Evolutionary conservation across 2,329 filamentous ascomycete species (phyloP).

Genomic region (Thelonectria blattea): DNA sequence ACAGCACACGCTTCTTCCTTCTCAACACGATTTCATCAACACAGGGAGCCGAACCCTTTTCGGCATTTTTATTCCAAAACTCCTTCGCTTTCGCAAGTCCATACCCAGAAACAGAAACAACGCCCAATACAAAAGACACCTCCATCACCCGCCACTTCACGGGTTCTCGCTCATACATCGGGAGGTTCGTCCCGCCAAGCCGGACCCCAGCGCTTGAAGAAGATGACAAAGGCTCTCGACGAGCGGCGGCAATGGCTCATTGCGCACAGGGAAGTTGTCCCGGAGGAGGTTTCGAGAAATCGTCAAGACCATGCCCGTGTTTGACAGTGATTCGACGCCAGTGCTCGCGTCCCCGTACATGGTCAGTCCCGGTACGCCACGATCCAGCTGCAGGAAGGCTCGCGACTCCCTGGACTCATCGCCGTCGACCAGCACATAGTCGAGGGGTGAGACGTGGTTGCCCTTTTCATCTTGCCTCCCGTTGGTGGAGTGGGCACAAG

Average conservation of each 20-base stretch:
- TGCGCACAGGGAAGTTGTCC: constrained; percentile 28
- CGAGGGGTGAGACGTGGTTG: not conserved
- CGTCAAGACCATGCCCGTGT: constrained; percentile 21
- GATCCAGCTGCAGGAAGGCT: constrained; percentile 28
- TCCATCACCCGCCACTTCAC: not conserved
- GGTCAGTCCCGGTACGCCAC: constrained; percentile 26
- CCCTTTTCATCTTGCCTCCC: constrained; percentile 14
- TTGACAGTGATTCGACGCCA: constrained; percentile 28
- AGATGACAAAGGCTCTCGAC: constrained; percentile 31
- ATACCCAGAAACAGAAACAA: not conserved
- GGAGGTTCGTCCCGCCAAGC: constrained; percentile 8
- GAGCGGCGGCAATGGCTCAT: constrained; percentile 31
- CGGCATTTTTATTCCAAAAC: constrained; percentile 25
- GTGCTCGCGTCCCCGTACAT: constrained; percentile 18
- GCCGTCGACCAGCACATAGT: constrained; percentile 28
- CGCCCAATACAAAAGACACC: not conserved
- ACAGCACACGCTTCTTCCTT: not conserved
- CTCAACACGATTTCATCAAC: not conserved
- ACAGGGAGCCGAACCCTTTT: not conserved
- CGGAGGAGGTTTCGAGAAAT: constrained; percentile 27
- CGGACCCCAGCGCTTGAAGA: constrained; percentile 25
- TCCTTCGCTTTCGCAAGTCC: constrained; percentile 27
- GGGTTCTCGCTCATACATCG: constrained; percentile 16
- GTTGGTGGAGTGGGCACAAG: constrained; percentile 14
- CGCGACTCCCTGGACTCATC: constrained; percentile 24